Percentiles rank a stretch among this genome's conserved stretches.
These are phyloP conservation scores for Eruca vesicaria DNA, from an alignment of 441 rosid genomes.

Conservation along the genomic window DNA sequence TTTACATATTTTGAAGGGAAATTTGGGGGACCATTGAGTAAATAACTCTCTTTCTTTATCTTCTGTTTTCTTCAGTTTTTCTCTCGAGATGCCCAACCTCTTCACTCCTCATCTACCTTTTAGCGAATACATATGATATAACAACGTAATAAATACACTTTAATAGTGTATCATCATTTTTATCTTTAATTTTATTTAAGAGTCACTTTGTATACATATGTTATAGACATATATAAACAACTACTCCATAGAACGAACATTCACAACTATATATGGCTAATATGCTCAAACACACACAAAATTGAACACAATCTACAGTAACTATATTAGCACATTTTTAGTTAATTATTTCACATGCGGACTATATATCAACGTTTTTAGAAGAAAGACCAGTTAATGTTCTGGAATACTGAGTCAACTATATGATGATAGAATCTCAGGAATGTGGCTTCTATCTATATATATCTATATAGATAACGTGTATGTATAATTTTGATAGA, in stretches of 20 bases:
- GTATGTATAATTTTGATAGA: neutral
- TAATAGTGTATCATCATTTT: neutral
- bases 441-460: neutral
- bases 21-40: conserved; percentile 21
- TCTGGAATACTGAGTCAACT: conserved; percentile 6
- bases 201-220: neutral
- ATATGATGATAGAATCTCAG: neutral
- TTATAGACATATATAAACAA: neutral
- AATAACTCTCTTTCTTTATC: conserved; percentile 10
- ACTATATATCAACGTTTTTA: neutral
- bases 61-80: conserved; percentile 32
- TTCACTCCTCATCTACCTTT: conserved; percentile 18
- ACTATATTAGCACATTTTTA: neutral
- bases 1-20: neutral
- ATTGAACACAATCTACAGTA: neutral
- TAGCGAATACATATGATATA: neutral
- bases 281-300: neutral
- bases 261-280: neutral
- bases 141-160: neutral
- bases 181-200: neutral
- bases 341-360: neutral
- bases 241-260: neutral
- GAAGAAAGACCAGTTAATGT: neutral
- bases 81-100: conserved; percentile 30
- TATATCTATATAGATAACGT: neutral